phyloP scores from a whole-genome alignment of 345 rosid species.

The Brassica incana region DNA sequence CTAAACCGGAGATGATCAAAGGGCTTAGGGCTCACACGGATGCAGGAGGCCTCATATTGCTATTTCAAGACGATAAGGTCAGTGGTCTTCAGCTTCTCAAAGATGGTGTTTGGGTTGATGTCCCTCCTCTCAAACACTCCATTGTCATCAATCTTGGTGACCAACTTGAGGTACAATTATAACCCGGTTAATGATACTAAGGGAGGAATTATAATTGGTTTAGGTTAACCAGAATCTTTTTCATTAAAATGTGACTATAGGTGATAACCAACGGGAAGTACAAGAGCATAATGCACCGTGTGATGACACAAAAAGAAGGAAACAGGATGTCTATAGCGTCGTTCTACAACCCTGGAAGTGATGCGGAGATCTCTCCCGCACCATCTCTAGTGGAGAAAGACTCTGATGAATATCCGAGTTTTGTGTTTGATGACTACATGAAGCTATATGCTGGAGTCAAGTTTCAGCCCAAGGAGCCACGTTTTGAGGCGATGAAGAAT shows the following conservation, averaged over 20 bases:
- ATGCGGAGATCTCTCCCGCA: conserved; percentile 78
- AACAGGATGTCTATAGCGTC: conserved; percentile 90
- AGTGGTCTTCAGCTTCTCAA: conserved; percentile 95
- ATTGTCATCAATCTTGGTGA: conserved; percentile 94
- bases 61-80: conserved; percentile 86
- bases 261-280: conserved; percentile 91
- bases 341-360: conserved; percentile 85
- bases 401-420: conserved; percentile 58
- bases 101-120: conserved; percentile 79
- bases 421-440: conserved; percentile 91
- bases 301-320: conserved; percentile 68
- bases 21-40: conserved; percentile 97
- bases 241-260: conserved; percentile 31
- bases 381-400: conserved; percentile 55
- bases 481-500: conserved; percentile 77
- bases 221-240: background rate
- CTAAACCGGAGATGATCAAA: conserved; percentile 79
- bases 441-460: conserved; percentile 72
- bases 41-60: conserved; percentile 86
- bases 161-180: conserved; percentile 74
- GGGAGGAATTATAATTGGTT: background rate
- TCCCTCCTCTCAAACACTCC: conserved; percentile 78
- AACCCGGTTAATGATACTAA: background rate
- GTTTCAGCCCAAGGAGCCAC: conserved; percentile 87
- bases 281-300: conserved; percentile 84